A percentile compares a stretch with the other conserved stretches of the same genome.
phyloP scores from a whole-genome alignment of 805 yeast genomes.

The Starmera pachycereana region DNA sequence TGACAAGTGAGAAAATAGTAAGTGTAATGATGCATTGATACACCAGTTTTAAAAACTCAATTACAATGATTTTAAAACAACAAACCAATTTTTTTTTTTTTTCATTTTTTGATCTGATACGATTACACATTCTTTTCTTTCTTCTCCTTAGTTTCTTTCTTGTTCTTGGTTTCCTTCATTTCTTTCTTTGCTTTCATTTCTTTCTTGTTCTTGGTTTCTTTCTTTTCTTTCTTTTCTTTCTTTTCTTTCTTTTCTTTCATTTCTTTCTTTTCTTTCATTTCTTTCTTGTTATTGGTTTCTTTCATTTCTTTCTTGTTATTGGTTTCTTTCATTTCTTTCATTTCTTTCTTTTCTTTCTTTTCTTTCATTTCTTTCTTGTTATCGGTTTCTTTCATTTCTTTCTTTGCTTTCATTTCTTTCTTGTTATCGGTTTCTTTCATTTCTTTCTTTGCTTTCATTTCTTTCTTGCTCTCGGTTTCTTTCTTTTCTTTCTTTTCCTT shows the following conservation, averaged over 20 bases:
- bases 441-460: conserved; percentile 2
- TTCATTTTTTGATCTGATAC: too few relatives aligned
- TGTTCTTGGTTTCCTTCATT: conserved; percentile 2
- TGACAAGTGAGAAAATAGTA: too few relatives aligned
- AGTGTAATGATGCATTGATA: too few relatives aligned
- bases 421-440: background rate
- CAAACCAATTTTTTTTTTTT: too few relatives aligned
- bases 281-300: conserved; percentile 9
- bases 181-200: background rate
- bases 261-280: conserved; percentile 7
- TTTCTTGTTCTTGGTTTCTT: background rate
- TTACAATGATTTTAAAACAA: too few relatives aligned
- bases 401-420: background rate
- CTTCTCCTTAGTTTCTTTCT: conserved; percentile 1
- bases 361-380: conserved; percentile 2
- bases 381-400: conserved; percentile 1
- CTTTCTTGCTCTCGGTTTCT: conserved; percentile 5
- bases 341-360: conserved; percentile 1
- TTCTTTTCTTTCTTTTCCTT: background rate
- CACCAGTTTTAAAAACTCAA: too few relatives aligned
- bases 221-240: conserved; percentile 2
- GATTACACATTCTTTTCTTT: background rate
- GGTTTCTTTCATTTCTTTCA: conserved; percentile 9
- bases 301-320: conserved; percentile 10
- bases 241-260: conserved; percentile 6